A percentile compares a stretch with the other conserved stretches of the same genome.
phyloP scores from a whole-genome alignment of 148 eudicot species.

The Rhododendron ferrugineum region DNA sequence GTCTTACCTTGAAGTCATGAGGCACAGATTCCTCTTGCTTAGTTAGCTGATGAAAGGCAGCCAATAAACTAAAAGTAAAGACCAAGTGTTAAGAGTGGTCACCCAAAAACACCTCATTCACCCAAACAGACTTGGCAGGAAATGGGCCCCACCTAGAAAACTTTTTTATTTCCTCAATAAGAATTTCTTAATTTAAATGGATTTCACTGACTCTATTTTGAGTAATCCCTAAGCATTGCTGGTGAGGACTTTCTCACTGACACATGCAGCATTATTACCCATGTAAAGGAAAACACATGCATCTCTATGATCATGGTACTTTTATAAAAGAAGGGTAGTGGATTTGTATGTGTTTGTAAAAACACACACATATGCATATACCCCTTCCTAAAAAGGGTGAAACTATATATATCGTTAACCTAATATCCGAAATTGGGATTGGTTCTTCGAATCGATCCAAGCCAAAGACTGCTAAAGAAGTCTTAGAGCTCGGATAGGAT shows the following conservation, averaged over 20 bases:
- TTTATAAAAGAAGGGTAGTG: background rate
- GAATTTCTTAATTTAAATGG: background rate
- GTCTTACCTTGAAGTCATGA: background rate
- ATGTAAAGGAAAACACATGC: slow-evolving; percentile 11
- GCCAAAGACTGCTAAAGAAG: background rate
- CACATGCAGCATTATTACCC: slow-evolving; percentile 11
- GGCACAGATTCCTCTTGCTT: background rate
- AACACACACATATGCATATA: too few relatives aligned
- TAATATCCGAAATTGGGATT: background rate
- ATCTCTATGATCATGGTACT: background rate
- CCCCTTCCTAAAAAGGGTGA: background rate
- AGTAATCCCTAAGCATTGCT: slow-evolving; percentile 14
- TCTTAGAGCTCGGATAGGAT: background rate
- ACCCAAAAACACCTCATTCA: background rate
- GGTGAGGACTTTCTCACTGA: slow-evolving; percentile 11
- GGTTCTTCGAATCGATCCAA: background rate
- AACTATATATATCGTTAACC: background rate
- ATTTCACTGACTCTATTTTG: slow-evolving; percentile 10
- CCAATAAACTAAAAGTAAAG: background rate
- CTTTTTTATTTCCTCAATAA: background rate
- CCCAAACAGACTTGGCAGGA: background rate
- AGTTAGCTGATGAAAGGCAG: background rate
- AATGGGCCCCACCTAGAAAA: slow-evolving; percentile 10
- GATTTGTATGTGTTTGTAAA: background rate
- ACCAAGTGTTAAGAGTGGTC: background rate